These are phyloP conservation scores for Fusarium ramigenum DNA, from an alignment of 2,329 filamentous ascomycete genomes.

Conservation along the genomic window DNA sequence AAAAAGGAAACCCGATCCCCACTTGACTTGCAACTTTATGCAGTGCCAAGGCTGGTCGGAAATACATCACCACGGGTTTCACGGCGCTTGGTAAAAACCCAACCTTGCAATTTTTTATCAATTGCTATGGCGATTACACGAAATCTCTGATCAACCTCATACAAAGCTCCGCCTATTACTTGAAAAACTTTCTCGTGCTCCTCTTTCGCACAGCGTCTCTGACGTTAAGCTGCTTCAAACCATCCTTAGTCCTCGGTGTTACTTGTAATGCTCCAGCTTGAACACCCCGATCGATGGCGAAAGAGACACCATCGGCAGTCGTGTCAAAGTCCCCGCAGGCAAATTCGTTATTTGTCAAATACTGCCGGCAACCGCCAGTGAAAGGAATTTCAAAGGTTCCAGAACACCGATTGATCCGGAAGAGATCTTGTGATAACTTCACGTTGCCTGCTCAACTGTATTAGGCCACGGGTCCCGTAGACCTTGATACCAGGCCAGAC, in stretches of 20 bases:
- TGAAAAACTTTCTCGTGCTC: slow-evolving; percentile 10
- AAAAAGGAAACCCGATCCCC: slow-evolving; percentile 6
- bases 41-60: slow-evolving; percentile 27
- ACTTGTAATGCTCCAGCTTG: slow-evolving; percentile 15
- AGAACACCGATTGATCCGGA: not conserved
- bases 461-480: slow-evolving; percentile 8
- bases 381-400: not conserved
- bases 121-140: slow-evolving; percentile 31
- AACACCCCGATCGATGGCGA: slow-evolving; percentile 4
- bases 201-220: slow-evolving; percentile 22
- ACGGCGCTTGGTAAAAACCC: slow-evolving; percentile 1
- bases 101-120: slow-evolving; percentile 28
- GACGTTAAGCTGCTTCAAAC: slow-evolving; percentile 21
- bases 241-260: slow-evolving; percentile 23
- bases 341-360: not conserved
- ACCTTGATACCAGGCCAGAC: not conserved
- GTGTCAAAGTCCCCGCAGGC: slow-evolving; percentile 4
- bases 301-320: slow-evolving; percentile 7
- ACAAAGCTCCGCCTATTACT: slow-evolving; percentile 10
- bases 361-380: not conserved
- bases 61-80: slow-evolving; percentile 24
- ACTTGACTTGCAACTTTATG: slow-evolving; percentile 19
- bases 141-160: slow-evolving; percentile 23
- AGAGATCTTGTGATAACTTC: slow-evolving; percentile 19
- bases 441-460: slow-evolving; percentile 16